Evolutionary conservation across 352 stramenopile genomes (phyloP).

Genomic region (Globisporangium sylvaticum): DNA sequence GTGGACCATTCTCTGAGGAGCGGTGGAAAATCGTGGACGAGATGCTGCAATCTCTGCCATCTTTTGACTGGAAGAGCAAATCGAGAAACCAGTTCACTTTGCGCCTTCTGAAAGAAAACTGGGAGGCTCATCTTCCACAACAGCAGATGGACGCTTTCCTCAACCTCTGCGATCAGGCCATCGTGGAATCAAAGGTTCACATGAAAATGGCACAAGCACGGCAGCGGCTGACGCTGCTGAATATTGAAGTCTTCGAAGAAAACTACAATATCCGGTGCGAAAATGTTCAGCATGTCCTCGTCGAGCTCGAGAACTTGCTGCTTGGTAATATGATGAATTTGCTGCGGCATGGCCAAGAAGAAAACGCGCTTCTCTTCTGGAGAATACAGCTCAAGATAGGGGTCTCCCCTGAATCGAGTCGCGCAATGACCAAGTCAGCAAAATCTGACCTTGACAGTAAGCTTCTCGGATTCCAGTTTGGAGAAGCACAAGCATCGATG

Average conservation of each 20-base stretch:
- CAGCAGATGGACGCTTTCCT: constrained; percentile 19
- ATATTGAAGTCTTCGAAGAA: constrained; percentile 27
- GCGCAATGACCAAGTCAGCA: constrained; percentile 1
- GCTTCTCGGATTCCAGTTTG: constrained; percentile 2
- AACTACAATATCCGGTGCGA: constrained; percentile 41
- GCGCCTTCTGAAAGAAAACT: constrained; percentile 25
- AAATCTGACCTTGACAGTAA: constrained; percentile 5
- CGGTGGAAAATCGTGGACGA: constrained; percentile 29
- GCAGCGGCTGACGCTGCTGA: constrained; percentile 29
- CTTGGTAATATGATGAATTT: constrained; percentile 23
- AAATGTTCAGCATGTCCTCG: constrained; percentile 24
- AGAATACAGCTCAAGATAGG: constrained; percentile 35
- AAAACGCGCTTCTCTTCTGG: constrained; percentile 39
- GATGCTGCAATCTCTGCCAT: constrained; percentile 5
- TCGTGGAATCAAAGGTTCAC: constrained; percentile 48
- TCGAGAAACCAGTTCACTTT: constrained; percentile 19
- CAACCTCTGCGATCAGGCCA: constrained; percentile 40
- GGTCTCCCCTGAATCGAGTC: neutral
- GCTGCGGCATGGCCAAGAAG: constrained; percentile 8
- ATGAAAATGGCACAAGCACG: constrained; percentile 28
- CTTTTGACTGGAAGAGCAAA: neutral
- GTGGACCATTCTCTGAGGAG: constrained; percentile 32
- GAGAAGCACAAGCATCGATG: neutral
- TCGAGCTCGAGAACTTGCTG: constrained; percentile 29
- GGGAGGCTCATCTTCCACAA: neutral